phyloP scores from a whole-genome alignment of 495 filamentous ascomycete species.

The Margaritispora aquatica region DNA sequence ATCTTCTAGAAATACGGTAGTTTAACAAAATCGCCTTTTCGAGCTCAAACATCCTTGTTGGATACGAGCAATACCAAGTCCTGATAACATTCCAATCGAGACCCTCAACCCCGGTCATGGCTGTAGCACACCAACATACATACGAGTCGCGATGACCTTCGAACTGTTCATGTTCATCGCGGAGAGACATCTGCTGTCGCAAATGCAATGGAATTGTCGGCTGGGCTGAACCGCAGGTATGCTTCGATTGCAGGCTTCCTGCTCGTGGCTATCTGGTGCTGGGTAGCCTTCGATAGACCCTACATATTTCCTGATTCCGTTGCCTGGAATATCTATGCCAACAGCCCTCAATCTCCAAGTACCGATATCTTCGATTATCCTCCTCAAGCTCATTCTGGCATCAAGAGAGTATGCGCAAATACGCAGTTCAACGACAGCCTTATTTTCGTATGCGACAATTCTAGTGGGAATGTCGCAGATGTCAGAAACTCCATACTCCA shows the following conservation, averaged over 20 bases:
- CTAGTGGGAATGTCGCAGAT: constrained; percentile 12
- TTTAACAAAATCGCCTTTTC: no score
- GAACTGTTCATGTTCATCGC: neutral
- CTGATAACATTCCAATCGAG: neutral
- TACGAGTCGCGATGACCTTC: neutral
- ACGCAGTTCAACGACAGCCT: constrained; percentile 18
- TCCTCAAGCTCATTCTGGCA: constrained; percentile 8
- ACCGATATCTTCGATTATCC: constrained; percentile 16
- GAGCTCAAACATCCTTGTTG: no score
- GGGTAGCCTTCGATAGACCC: constrained; percentile 15
- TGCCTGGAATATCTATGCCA: constrained; percentile 2
- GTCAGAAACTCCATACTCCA: constrained; percentile 18
- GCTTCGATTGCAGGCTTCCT: constrained; percentile 4
- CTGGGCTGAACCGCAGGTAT: constrained; percentile 11
- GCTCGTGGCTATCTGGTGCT: constrained; percentile 15
- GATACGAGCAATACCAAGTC: neutral
- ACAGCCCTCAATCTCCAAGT: neutral
- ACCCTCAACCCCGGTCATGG: neutral
- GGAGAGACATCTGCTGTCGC: neutral
- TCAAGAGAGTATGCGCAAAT: constrained; percentile 14
- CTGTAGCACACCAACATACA: neutral
- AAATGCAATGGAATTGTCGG: constrained; percentile 1
- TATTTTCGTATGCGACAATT: constrained; percentile 20
- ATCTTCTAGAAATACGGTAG: no score
- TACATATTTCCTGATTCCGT: constrained; percentile 10